Evolutionary conservation across 2,329 filamentous ascomycete genomes (phyloP).

Genomic region (Fusarium torulosum): DNA sequence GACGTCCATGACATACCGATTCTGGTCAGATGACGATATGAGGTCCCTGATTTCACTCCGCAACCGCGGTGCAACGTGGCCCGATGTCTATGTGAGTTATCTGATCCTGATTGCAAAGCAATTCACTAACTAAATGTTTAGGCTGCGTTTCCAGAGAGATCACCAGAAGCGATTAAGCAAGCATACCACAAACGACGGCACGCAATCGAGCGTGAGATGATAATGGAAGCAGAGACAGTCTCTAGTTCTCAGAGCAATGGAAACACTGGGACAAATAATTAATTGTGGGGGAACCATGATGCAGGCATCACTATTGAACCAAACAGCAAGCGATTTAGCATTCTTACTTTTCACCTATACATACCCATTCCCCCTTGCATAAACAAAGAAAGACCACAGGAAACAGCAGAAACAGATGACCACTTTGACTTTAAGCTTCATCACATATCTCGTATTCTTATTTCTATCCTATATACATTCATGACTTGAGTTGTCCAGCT

Average conservation of each 20-base stretch:
- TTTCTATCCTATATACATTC: too few species aligned
- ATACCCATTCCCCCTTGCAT: too few species aligned
- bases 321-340: neutral
- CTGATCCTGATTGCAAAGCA: fast-evolving
- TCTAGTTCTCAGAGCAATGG: neutral
- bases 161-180: slow-evolving; percentile 13
- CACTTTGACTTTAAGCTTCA: too few species aligned
- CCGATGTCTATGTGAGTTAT: neutral
- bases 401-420: too few species aligned
- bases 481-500: too few species aligned
- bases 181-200: slow-evolving; percentile 23
- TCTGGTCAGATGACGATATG: slow-evolving; percentile 21
- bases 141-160: slow-evolving; percentile 5
- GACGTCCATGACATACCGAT: neutral
- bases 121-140: neutral
- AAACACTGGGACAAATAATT: neutral
- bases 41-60: slow-evolving; percentile 3
- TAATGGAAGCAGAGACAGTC: neutral
- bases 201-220: slow-evolving; percentile 2
- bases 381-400: too few species aligned
- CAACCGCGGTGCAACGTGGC: slow-evolving; percentile 5
- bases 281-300: neutral
- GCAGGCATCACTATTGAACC: neutral
- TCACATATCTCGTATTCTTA: too few species aligned
- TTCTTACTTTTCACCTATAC: neutral